Evolutionary conservation across 805 yeast species (phyloP).

Genomic region (Diddensiella santjacobensis): DNA sequence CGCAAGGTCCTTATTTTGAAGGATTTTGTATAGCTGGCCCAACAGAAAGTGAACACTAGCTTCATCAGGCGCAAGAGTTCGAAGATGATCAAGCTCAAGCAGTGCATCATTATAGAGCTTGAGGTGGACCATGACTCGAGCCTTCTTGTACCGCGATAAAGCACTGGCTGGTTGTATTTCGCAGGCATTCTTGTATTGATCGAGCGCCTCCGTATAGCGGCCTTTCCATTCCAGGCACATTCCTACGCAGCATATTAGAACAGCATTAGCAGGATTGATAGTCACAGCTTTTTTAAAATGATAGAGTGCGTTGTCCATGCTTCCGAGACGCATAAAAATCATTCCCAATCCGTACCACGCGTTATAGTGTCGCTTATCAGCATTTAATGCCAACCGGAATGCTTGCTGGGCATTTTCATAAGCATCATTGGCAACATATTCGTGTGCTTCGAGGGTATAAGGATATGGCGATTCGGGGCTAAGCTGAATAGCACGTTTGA

Average conservation of each 20-base stretch:
- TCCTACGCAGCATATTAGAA: conserved; percentile 88
- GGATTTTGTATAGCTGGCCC: conserved; percentile 79
- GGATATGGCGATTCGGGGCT: conserved; percentile 79
- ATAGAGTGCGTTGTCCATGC: conserved; percentile 74
- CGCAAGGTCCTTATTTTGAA: conserved; percentile 72
- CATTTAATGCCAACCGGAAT: conserved; percentile 71
- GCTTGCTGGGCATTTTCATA: conserved; percentile 83
- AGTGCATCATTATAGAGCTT: conserved; percentile 70
- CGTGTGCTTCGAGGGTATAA: conserved; percentile 91
- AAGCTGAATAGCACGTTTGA: conserved; percentile 68
- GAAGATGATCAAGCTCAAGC: conserved; percentile 66
- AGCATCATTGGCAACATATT: conserved; percentile 80
- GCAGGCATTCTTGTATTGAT: conserved; percentile 78
- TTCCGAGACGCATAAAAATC: conserved; percentile 85
- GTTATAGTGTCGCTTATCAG: conserved; percentile 82
- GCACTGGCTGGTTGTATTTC: conserved; percentile 82
- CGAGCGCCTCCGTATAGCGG: conserved; percentile 64
- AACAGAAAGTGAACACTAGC: conserved; percentile 87
- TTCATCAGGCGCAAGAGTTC: conserved; percentile 84
- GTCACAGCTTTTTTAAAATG: conserved; percentile 84
- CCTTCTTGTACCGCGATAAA: conserved; percentile 82
- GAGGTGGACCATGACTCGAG: conserved; percentile 70
- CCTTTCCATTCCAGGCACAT: conserved; percentile 81
- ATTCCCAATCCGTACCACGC: conserved; percentile 95
- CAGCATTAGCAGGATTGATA: conserved; percentile 86